Percentiles rank a stretch among this genome's conserved stretches.
These are phyloP conservation scores for Colletotrichum theobromicola DNA, from an alignment of 2,329 filamentous ascomycete genomes.

Conservation along the genomic window DNA sequence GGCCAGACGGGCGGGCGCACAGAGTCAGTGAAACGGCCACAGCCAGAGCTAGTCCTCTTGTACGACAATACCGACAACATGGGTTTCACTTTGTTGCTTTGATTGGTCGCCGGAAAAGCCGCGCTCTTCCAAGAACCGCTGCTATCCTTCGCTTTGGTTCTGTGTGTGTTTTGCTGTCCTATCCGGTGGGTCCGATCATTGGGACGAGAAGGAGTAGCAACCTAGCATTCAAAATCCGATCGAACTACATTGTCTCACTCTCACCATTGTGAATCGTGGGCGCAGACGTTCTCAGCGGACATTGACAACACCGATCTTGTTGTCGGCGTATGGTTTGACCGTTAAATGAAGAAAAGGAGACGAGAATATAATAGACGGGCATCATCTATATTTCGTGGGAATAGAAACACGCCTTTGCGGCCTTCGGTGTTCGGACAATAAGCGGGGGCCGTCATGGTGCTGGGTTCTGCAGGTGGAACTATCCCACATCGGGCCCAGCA, in stretches of 20 bases:
- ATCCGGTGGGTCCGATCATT: too few species aligned
- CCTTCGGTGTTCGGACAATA: neutral
- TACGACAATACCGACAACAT: too few species aligned
- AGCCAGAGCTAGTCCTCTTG: too few species aligned
- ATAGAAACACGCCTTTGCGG: neutral
- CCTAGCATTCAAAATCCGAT: too few species aligned
- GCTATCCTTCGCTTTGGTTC: too few species aligned
- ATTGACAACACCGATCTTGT: neutral
- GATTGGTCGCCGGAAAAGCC: neutral
- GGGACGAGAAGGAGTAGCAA: too few species aligned
- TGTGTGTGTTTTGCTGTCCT: too few species aligned
- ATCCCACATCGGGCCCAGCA: neutral
- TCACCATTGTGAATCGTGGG: neutral
- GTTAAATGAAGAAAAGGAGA: neutral
- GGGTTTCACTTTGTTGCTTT: neutral
- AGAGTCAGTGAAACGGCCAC: too few species aligned
- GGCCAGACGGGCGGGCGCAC: too few species aligned
- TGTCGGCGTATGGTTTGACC: neutral
- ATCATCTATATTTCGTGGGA: neutral
- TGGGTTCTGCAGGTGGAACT: neutral
- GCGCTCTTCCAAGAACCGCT: accelerated
- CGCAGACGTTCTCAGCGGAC: neutral
- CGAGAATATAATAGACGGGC: neutral
- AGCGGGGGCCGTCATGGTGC: neutral
- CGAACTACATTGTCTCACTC: neutral